Conservation (phyloP, 208 protist genomes). For the Wallacemonas sp. region DNA sequence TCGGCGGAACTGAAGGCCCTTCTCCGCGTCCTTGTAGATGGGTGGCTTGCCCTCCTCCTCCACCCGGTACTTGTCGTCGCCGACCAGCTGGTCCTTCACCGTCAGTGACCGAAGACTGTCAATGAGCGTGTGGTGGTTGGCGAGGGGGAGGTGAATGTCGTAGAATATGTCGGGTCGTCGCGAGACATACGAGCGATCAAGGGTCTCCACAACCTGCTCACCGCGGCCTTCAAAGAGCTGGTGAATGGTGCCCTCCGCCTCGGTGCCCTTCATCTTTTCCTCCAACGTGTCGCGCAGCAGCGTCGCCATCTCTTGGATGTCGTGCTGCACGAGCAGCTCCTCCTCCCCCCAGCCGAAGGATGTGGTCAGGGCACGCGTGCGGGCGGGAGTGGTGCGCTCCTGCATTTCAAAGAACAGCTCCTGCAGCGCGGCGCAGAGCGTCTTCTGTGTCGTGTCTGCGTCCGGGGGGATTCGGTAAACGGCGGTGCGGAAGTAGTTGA, state of each 20-base stretch:
- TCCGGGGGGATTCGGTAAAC: constrained; percentile 73
- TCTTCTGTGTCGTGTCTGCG: constrained; percentile 1
- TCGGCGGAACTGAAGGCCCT: constrained; percentile 66
- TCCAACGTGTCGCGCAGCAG: constrained; percentile 87
- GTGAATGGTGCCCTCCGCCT: constrained; percentile 79
- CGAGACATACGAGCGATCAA: constrained; percentile 75
- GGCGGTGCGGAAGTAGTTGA: constrained; percentile 79
- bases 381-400: constrained; percentile 51
- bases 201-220: constrained; percentile 82
- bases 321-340: constrained; percentile 87
- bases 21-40: constrained; percentile 88
- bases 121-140: constrained; percentile 50
- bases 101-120: constrained; percentile 74
- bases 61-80: constrained; percentile 91
- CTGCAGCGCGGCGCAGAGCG: constrained; percentile 71
- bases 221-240: constrained; percentile 81
- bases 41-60: constrained; percentile 67
- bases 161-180: constrained; percentile 78
- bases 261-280: constrained; percentile 88
- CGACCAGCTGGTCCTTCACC: constrained; percentile 77
- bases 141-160: constrained; percentile 88
- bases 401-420: constrained; percentile 89
- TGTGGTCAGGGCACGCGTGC: constrained; percentile 79
- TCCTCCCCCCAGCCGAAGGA: constrained; percentile 88
- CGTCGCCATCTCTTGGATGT: constrained; percentile 89